Percentiles rank a stretch among this genome's conserved stretches.
These are phyloP conservation scores for Dovyalis caffra DNA, from an alignment of 345 rosid genomes.

Conservation along the genomic window DNA sequence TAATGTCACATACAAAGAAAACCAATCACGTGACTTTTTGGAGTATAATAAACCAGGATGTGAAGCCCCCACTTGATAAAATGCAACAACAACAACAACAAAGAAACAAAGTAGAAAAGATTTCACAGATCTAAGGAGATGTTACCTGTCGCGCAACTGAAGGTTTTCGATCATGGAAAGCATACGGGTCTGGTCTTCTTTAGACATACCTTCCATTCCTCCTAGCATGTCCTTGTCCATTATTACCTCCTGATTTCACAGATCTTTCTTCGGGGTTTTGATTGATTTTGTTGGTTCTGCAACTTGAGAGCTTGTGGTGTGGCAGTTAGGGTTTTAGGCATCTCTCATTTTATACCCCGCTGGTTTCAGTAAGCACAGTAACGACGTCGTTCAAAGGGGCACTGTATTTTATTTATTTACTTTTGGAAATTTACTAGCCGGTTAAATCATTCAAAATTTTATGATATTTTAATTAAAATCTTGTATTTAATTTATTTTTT, in stretches of 20 bases:
- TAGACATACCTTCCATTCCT: slow-evolving; percentile 75
- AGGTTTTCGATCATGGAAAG: slow-evolving; percentile 83
- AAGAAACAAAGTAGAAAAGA: not conserved
- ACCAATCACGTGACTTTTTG: not conserved
- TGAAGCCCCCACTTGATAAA: slow-evolving; percentile 11
- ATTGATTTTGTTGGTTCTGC: too few species aligned
- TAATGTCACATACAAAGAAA: slow-evolving; percentile 21
- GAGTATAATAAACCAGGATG: not conserved
- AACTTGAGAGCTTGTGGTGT: too few species aligned
- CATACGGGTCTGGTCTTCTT: slow-evolving; percentile 74
- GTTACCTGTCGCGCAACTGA: slow-evolving; percentile 82
- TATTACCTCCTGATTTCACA: not conserved
- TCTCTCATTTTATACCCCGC: too few species aligned
- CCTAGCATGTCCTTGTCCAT: slow-evolving; percentile 88
- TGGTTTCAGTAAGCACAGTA: too few species aligned
- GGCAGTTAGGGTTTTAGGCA: too few species aligned
- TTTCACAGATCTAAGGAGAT: not conserved
- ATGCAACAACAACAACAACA: not conserved
- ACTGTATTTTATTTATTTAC: too few species aligned
- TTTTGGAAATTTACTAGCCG: too few species aligned
- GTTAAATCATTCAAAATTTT: too few species aligned
- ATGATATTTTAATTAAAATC: too few species aligned
- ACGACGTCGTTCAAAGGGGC: too few species aligned
- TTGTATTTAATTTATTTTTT: too few species aligned
- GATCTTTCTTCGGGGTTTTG: too few species aligned